Percentiles rank a stretch among this genome's conserved stretches.
Evolutionary conservation across 2,329 filamentous ascomycete species (phyloP).

Genomic region (Cyclaneusma minus): DNA sequence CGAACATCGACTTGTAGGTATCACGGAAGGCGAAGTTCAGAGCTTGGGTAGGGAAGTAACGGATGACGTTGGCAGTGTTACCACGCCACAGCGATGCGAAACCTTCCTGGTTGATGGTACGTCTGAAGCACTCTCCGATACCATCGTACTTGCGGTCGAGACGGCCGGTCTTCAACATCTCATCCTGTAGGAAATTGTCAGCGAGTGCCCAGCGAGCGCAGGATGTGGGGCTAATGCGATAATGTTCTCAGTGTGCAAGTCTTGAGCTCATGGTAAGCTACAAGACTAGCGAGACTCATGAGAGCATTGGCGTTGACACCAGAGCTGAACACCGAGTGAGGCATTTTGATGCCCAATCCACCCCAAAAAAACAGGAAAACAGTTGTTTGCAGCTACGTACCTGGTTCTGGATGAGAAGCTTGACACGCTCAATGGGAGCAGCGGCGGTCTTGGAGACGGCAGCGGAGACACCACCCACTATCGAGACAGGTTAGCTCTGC

Average conservation of each 20-base stretch:
- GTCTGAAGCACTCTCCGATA: slow-evolving; percentile 89
- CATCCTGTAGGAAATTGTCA: slow-evolving; percentile 51
- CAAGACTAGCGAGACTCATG: too few species aligned
- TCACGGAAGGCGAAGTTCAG: slow-evolving; percentile 99
- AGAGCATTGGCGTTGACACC: too few species aligned
- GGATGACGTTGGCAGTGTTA: slow-evolving; percentile 99
- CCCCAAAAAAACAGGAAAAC: too few species aligned
- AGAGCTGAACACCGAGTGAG: too few species aligned
- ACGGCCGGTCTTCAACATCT: slow-evolving; percentile 98
- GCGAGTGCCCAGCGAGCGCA: too few species aligned
- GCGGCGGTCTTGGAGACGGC: slow-evolving; percentile 99
- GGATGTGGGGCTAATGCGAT: too few species aligned
- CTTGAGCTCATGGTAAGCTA: too few species aligned
- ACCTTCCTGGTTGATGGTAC: slow-evolving; percentile 84
- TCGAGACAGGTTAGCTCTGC: slow-evolving; percentile 21
- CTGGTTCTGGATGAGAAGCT: slow-evolving; percentile 99
- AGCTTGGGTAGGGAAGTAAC: slow-evolving; percentile 99
- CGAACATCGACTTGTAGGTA: slow-evolving; percentile 99
- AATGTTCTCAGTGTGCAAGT: too few species aligned
- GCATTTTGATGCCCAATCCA: too few species aligned
- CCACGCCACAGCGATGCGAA: slow-evolving; percentile 93
- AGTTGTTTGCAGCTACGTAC: slow-evolving; percentile 40
- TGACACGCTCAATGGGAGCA: slow-evolving; percentile 99
- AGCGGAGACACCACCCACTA: slow-evolving; percentile 99
- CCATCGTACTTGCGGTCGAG: slow-evolving; percentile 94